Conservation (phyloP, 805 yeast species). For the Starmerella potacharoeniae region DNA sequence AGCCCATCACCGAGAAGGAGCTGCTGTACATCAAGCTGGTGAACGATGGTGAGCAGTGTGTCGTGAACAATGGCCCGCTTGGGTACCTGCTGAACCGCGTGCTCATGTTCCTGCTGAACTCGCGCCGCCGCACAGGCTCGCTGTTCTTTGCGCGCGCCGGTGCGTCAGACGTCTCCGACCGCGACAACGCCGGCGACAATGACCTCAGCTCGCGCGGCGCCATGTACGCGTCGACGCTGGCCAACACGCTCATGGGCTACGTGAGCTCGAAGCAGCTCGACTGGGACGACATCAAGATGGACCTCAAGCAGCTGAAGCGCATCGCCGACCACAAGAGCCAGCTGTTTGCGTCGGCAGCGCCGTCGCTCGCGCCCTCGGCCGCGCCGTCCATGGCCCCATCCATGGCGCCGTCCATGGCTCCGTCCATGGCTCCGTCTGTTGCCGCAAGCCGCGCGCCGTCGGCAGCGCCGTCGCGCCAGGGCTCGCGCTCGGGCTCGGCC, state of each 20-base stretch:
- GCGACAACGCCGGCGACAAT: slow-evolving; percentile 64
- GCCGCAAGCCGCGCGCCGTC: neutral
- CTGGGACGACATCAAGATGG: slow-evolving; percentile 11
- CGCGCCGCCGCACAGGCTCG: slow-evolving; percentile 74
- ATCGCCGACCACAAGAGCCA: slow-evolving; percentile 19
- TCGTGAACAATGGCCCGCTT: slow-evolving; percentile 66
- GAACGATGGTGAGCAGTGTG: slow-evolving; percentile 78
- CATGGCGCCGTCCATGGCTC: slow-evolving; percentile 7
- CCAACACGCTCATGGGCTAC: slow-evolving; percentile 41
- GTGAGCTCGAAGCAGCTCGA: slow-evolving; percentile 24
- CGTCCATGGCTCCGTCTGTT: slow-evolving; percentile 11
- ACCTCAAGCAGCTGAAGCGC: slow-evolving; percentile 14
- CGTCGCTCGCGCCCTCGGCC: slow-evolving; percentile 8
- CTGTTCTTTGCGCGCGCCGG: slow-evolving; percentile 71
- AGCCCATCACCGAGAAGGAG: slow-evolving; percentile 52
- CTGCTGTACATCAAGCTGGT: slow-evolving; percentile 73
- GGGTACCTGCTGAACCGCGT: slow-evolving; percentile 87
- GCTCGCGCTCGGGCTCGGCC: neutral
- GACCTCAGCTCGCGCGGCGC: slow-evolving; percentile 66
- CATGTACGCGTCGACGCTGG: slow-evolving; percentile 52
- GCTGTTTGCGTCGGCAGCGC: slow-evolving; percentile 12
- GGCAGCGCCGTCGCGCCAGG: slow-evolving; percentile 6
- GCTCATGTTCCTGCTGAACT: slow-evolving; percentile 83
- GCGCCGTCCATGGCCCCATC: slow-evolving; percentile 10
- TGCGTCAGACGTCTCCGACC: slow-evolving; percentile 36